These are phyloP conservation scores for Massariosphaeria phaeospora DNA, from an alignment of 495 filamentous ascomycete genomes.

Conservation along the genomic window DNA sequence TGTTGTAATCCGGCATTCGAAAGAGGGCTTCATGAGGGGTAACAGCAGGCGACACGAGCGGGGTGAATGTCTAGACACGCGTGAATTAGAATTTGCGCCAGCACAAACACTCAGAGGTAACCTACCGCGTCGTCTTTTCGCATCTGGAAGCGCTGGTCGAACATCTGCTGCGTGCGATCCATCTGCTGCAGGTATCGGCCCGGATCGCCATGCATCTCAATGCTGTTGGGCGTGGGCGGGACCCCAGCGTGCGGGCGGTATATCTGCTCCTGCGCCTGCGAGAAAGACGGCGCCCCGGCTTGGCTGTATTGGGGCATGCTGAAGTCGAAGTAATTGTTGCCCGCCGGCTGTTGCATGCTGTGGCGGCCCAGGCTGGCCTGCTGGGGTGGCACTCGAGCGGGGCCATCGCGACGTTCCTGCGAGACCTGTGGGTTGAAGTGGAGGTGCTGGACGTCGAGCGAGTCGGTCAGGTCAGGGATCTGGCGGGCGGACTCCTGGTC, in stretches of 20 bases:
- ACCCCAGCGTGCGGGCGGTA: constrained; percentile 43
- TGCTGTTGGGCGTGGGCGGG: constrained; percentile 88
- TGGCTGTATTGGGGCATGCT: constrained; percentile 20
- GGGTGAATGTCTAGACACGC: constrained; percentile 67
- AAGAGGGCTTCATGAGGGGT: constrained; percentile 86
- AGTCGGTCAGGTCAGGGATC: constrained; percentile 25
- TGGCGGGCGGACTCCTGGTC: constrained; percentile 21
- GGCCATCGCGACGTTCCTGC: constrained; percentile 13
- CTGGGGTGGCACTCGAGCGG: constrained; percentile 37
- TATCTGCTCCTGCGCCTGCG: constrained; percentile 16
- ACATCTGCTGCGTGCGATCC: constrained; percentile 61
- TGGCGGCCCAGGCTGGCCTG: constrained; percentile 43
- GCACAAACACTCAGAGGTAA: constrained; percentile 1
- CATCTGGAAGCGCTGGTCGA: constrained; percentile 63
- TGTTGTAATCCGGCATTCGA: constrained; percentile 66
- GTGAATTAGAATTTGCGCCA: background rate
- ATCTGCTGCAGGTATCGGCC: constrained; percentile 54
- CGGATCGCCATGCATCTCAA: constrained; percentile 73
- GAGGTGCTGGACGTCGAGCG: constrained; percentile 32
- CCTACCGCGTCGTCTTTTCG: constrained; percentile 78
- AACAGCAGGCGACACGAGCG: constrained; percentile 89
- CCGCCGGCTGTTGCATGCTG: constrained; percentile 5
- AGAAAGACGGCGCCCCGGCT: constrained; percentile 11
- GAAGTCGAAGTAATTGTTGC: constrained; percentile 27
- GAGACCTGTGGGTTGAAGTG: constrained; percentile 15